Evolutionary conservation across 2,329 filamentous ascomycete species (phyloP), one percentile per base, ranked within the genome.

Genomic region (Sporothrix euskadiensis): DNA sequence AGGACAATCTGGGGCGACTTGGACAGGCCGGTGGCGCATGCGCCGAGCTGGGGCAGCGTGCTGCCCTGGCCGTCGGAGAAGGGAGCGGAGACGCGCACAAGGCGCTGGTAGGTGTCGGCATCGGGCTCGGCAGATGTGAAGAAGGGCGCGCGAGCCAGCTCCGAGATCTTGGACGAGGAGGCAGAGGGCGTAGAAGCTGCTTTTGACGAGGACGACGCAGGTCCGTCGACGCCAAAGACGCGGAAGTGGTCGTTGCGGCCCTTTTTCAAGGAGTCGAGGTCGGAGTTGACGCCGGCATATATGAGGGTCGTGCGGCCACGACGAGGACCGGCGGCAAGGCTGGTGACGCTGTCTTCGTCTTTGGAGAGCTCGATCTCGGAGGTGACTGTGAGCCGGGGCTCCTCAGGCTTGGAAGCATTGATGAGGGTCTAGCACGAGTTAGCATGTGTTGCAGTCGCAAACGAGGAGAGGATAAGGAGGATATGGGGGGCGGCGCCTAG

Each of bases 331-430:
- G 91, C 88, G 57, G 90, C 93, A 69, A 98, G 86, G 72, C 92
- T 94, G 76, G 92, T 94, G 74, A 97, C 93, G 73, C 92, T 97
- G 82, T 98, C 95, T 83, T 98, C 94, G 79, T 94, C 89, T 77
- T 89, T 88, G 75, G 92, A 92, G 68, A 97, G 89, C 74, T 94
- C 90, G 79, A 95, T 86, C 77, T 97, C 92, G 76, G 90, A 88
- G 30, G 87, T 84, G 77, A 91, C 84, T 75, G 89, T 86, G 69
- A 93, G 83, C 66, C 90, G 88, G 73, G 66, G 4, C n/a, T 88
- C 85, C 14, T 88, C 85, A 52, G 88, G 89, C 78, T 84, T 84
- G 22, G 88, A 89, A n/a, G 90, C 87, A 80, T 95, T 90, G 75
- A 97, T 86, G 16, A 94, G 84, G 41, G 89, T 90, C 91, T 93